Evolutionary conservation across 305 asterid genomes (phyloP).

Genomic region (Fraxinus angustifolia): DNA sequence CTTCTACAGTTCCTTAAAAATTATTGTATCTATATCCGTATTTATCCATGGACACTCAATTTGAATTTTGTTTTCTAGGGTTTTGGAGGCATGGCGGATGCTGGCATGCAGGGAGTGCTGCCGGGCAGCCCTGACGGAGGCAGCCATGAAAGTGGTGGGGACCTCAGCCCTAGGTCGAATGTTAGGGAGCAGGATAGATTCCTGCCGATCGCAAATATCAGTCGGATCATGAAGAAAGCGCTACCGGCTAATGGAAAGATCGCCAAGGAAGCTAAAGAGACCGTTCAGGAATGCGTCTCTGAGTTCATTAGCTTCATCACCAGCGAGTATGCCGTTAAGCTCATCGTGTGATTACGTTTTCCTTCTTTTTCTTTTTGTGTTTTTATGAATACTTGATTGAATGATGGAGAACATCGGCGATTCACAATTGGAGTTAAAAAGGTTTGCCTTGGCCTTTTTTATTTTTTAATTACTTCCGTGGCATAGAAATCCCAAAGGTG

Average conservation of each 20-base stretch:
- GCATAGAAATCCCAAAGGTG: background rate
- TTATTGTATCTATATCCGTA: background rate
- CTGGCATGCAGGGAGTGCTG: constrained; percentile 33
- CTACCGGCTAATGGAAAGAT: constrained; percentile 80
- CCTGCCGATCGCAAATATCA: constrained; percentile 76
- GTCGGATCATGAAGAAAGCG: constrained; percentile 88
- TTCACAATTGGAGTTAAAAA: background rate
- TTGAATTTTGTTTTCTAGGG: constrained; percentile 36
- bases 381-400: background rate
- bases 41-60: constrained; percentile 6
- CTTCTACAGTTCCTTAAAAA: background rate
- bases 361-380: background rate
- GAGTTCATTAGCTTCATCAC: constrained; percentile 92
- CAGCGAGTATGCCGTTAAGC: constrained; percentile 60
- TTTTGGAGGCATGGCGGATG: constrained; percentile 58
- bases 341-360: background rate
- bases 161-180: constrained; percentile 60
- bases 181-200: constrained; percentile 84
- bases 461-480: background rate
- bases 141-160: constrained; percentile 75
- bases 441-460: background rate
- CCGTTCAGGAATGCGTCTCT: constrained; percentile 84
- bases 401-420: background rate
- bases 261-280: constrained; percentile 93
- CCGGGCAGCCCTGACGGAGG: constrained; percentile 72